phyloP scores from a whole-genome alignment of 768 basidiomycete genomes.

The Lactarius psammicola region DNA sequence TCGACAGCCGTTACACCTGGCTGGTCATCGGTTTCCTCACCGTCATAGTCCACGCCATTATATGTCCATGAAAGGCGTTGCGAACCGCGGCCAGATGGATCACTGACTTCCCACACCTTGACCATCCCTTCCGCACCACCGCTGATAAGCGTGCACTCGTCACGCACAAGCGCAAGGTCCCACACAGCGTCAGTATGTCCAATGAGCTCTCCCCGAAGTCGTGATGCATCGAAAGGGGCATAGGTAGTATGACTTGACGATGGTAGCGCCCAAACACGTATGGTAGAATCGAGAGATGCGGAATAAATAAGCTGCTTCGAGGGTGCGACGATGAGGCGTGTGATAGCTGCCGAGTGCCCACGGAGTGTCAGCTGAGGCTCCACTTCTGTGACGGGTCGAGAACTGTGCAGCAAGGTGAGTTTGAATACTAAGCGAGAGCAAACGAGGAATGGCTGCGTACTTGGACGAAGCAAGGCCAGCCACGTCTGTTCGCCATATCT shows the following conservation, averaged over 20 bases:
- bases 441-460: slow-evolving; percentile 49
- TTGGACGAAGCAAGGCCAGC: slow-evolving; percentile 68
- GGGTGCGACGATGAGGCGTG: slow-evolving; percentile 77
- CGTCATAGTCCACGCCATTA: slow-evolving; percentile 56
- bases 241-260: slow-evolving; percentile 79
- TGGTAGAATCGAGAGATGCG: slow-evolving; percentile 89
- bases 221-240: slow-evolving; percentile 81
- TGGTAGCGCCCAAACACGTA: slow-evolving; percentile 88
- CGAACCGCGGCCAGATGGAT: slow-evolving; percentile 54
- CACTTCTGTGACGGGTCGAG: slow-evolving; percentile 73
- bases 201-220: slow-evolving; percentile 74
- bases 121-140: slow-evolving; percentile 90
- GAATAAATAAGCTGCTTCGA: slow-evolving; percentile 80
- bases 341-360: slow-evolving; percentile 90
- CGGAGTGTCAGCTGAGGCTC: slow-evolving; percentile 93
- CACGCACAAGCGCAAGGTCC: slow-evolving; percentile 85
- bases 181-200: slow-evolving; percentile 96
- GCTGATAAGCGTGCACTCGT: slow-evolving; percentile 81
- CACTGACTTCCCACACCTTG: slow-evolving; percentile 90
- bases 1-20: slow-evolving; percentile 80
- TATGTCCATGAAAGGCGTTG: slow-evolving; percentile 81
- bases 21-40: slow-evolving; percentile 42
- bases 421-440: not conserved
- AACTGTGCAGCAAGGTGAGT: slow-evolving; percentile 42
- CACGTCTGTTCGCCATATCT: slow-evolving; percentile 91